phyloP scores from a whole-genome alignment of 2,329 filamentous ascomycete genomes.

The Fragosphaeria purpurea region DNA sequence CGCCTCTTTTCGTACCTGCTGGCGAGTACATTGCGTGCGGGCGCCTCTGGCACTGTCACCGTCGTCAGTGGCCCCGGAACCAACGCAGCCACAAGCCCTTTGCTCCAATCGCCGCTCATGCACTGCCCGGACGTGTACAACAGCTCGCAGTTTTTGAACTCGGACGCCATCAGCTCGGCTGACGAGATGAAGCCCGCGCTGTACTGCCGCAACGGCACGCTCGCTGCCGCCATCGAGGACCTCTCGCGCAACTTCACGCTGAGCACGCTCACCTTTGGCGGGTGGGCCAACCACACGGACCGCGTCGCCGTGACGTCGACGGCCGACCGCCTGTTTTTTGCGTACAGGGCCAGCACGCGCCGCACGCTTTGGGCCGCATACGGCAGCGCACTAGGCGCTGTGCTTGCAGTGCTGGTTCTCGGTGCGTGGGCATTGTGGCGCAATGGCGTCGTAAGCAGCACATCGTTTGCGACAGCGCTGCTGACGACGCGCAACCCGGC shows the following conservation, averaged over 20 bases:
- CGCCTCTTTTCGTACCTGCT: constrained; percentile 5
- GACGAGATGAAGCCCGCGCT: not conserved
- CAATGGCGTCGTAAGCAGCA: constrained; percentile 17
- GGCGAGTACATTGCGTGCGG: not conserved
- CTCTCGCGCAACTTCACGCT: constrained; percentile 10
- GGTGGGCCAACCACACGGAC: not conserved
- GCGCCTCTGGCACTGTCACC: not conserved
- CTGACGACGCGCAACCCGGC: constrained; percentile 6
- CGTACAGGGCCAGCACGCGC: not conserved
- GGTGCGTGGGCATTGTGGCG: constrained; percentile 29
- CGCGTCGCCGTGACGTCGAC: not conserved
- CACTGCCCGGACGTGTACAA: constrained; percentile 9
- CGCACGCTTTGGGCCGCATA: constrained; percentile 51
- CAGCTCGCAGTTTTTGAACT: not conserved
- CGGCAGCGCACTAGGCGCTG: constrained; percentile 54
- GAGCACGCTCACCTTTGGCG: constrained; percentile 5
- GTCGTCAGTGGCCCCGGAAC: too few species aligned
- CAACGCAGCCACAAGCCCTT: not conserved
- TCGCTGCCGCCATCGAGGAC: constrained; percentile 10
- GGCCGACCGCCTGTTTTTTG: constrained; percentile 2
- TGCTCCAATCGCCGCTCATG: constrained; percentile 5
- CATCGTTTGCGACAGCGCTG: constrained; percentile 4
- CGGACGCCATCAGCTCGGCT: not conserved
- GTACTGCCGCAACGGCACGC: constrained; percentile 6
- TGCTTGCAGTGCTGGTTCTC: constrained; percentile 19